Evolutionary conservation across 345 rosid genomes (phyloP).

Genomic region (Arabidopsis suecica): DNA sequence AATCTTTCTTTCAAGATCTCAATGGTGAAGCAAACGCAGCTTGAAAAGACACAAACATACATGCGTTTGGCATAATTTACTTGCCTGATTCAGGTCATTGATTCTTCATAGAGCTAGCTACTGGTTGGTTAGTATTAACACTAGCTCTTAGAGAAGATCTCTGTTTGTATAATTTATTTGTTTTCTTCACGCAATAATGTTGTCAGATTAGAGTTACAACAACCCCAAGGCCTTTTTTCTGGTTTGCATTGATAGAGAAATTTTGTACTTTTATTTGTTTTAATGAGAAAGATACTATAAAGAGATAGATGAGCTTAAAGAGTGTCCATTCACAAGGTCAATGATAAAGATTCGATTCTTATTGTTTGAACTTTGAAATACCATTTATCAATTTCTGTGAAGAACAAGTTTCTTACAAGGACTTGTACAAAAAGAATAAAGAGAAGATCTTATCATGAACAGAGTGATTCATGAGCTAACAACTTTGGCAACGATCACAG

Average conservation of each 20-base stretch:
- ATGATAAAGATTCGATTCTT: background rate
- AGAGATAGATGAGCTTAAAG: constrained; percentile 26
- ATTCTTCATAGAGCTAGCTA: constrained; percentile 40
- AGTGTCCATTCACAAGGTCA: background rate
- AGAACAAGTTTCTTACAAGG: constrained; percentile 23
- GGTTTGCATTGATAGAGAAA: constrained; percentile 22
- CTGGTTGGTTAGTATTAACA: constrained; percentile 25
- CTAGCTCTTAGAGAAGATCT: constrained; percentile 16
- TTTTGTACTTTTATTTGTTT: constrained; percentile 36
- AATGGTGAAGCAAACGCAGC: constrained; percentile 51
- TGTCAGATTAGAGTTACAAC: constrained; percentile 36
- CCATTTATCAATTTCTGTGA: background rate
- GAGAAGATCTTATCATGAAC: constrained; percentile 3
- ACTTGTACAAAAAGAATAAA: constrained; percentile 34
- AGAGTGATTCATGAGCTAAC: constrained; percentile 43
- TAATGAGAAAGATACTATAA: constrained; percentile 13
- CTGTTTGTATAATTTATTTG: constrained; percentile 31
- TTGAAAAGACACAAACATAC: constrained; percentile 41
- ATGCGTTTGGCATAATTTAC: constrained; percentile 4
- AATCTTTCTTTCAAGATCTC: constrained; percentile 70
- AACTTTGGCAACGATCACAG: constrained; percentile 76
- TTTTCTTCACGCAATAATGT: constrained; percentile 33
- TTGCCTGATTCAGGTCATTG: constrained; percentile 38
- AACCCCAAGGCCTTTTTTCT: background rate
- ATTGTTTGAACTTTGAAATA: constrained; percentile 12